Percentiles rank a stretch among this genome's conserved stretches.
phyloP scores from a whole-genome alignment of 208 protist species.

The Porcisia hertigi region DNA sequence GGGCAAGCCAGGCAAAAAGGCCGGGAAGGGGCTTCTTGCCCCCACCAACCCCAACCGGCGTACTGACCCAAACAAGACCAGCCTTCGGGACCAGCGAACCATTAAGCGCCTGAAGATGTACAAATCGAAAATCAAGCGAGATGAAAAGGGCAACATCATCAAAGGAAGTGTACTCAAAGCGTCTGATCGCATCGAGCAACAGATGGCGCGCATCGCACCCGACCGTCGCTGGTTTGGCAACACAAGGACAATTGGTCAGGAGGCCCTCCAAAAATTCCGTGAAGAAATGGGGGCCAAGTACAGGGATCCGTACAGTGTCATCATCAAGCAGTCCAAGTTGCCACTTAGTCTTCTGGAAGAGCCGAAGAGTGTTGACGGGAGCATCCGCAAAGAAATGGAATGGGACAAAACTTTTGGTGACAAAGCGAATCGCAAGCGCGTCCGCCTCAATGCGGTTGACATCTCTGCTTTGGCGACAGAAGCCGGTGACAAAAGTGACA shows the following conservation, averaged over 20 bases:
- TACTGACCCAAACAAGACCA: constrained; percentile 81
- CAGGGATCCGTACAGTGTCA: constrained; percentile 97
- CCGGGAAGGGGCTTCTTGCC: constrained; percentile 82
- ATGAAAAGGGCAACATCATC: constrained; percentile 92
- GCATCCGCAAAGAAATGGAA: constrained; percentile 94
- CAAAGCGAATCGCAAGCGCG: constrained; percentile 93
- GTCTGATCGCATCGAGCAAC: constrained; percentile 80
- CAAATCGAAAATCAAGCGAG: constrained; percentile 85
- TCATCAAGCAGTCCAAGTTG: constrained; percentile 97
- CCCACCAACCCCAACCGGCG: constrained; percentile 84
- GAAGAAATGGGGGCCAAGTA: constrained; percentile 95
- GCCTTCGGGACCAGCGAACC: constrained; percentile 80
- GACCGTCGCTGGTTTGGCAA: constrained; percentile 98
- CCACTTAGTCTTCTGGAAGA: constrained; percentile 95
- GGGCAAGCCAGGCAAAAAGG: constrained; percentile 91
- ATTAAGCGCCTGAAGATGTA: constrained; percentile 93
- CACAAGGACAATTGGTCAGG: constrained; percentile 95
- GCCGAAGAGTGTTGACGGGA: constrained; percentile 77
- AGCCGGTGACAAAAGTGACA: constrained; percentile 38
- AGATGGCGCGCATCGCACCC: constrained; percentile 94
- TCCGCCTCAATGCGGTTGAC: constrained; percentile 62
- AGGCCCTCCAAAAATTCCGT: constrained; percentile 96
- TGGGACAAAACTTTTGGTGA: constrained; percentile 97
- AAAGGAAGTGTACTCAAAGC: constrained; percentile 89
- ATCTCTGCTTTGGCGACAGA: constrained; percentile 58